Conservation (phyloP, 108 stramenopile species). For the Asterionellopsis glacialis region DNA sequence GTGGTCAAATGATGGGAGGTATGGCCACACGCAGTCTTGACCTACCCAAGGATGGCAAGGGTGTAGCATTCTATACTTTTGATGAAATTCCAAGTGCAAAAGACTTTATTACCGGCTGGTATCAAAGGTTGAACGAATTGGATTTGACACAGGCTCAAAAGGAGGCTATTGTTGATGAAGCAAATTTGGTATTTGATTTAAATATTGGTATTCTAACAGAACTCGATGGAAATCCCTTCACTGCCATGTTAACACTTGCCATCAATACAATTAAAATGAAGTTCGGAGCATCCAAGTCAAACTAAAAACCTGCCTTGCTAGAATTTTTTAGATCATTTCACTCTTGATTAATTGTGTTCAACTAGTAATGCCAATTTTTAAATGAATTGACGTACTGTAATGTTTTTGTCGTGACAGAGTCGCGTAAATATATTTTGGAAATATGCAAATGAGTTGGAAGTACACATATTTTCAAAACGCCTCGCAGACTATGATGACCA, state of each 20-base stretch:
- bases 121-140: conserved; percentile 36
- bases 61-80: conserved; percentile 49
- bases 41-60: conserved; percentile 30
- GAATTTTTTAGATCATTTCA: too few relatives aligned
- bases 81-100: conserved; percentile 30
- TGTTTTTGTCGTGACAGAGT: too few relatives aligned
- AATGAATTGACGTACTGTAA: too few relatives aligned
- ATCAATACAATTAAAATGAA: conserved; percentile 38
- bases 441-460: too few relatives aligned
- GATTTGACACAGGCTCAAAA: conserved; percentile 43
- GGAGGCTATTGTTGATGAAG: conserved; percentile 64
- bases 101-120: conserved; percentile 55
- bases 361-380: too few relatives aligned
- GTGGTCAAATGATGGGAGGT: conserved; percentile 68
- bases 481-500: too few relatives aligned
- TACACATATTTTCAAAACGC: too few relatives aligned
- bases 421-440: too few relatives aligned
- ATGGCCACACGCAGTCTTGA: conserved; percentile 43
- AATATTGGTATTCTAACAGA: conserved; percentile 63
- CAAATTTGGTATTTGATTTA: conserved; percentile 56
- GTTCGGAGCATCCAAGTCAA: conserved; percentile 1
- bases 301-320: too few relatives aligned
- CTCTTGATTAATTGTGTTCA: too few relatives aligned
- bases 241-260: conserved; percentile 30
- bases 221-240: conserved; percentile 42